Percentiles rank a stretch among this genome's conserved stretches.
phyloP scores from a whole-genome alignment of 2,329 filamentous ascomycete species.

The Cercospora beticola region DNA sequence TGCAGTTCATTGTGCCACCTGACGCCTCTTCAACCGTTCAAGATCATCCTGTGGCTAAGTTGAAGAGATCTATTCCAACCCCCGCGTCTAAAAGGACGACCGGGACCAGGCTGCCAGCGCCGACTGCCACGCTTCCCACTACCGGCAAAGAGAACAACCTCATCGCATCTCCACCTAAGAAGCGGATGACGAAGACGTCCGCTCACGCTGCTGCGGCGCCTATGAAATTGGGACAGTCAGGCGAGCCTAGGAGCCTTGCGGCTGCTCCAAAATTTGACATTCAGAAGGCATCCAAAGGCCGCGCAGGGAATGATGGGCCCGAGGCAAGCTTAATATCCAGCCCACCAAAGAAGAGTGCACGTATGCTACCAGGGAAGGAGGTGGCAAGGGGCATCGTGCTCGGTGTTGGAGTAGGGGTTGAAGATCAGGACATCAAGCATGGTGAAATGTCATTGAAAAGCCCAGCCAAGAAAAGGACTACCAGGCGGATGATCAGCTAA shows the following conservation, averaged over 20 bases:
- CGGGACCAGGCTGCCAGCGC: constrained; percentile 29
- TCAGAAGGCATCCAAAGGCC: constrained; percentile 12
- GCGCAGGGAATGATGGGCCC: constrained; percentile 12
- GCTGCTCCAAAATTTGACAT: constrained; percentile 31
- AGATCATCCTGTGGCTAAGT: not conserved
- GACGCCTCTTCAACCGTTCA: not conserved
- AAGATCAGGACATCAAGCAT: constrained; percentile 4
- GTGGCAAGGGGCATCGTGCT: constrained; percentile 9
- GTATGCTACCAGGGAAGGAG: constrained; percentile 28
- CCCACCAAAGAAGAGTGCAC: constrained; percentile 38
- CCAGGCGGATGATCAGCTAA: constrained; percentile 11
- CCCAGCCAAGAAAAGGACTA: constrained; percentile 32
- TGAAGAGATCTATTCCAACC: constrained; percentile 19
- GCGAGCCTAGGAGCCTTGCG: constrained; percentile 19
- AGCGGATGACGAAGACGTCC: constrained; percentile 19
- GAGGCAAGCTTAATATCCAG: constrained; percentile 23
- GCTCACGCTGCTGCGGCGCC: constrained; percentile 9
- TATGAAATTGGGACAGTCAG: constrained; percentile 1
- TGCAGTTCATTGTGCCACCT: not conserved
- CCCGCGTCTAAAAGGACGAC: constrained; percentile 4
- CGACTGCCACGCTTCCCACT: constrained; percentile 12
- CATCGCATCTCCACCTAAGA: constrained; percentile 36
- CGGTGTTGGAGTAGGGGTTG: constrained; percentile 17
- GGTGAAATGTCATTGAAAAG: constrained; percentile 19
- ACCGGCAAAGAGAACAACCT: constrained; percentile 32